Conservation (phyloP, 495 filamentous ascomycete genomes). For the Clavariopsis aquatica region DNA sequence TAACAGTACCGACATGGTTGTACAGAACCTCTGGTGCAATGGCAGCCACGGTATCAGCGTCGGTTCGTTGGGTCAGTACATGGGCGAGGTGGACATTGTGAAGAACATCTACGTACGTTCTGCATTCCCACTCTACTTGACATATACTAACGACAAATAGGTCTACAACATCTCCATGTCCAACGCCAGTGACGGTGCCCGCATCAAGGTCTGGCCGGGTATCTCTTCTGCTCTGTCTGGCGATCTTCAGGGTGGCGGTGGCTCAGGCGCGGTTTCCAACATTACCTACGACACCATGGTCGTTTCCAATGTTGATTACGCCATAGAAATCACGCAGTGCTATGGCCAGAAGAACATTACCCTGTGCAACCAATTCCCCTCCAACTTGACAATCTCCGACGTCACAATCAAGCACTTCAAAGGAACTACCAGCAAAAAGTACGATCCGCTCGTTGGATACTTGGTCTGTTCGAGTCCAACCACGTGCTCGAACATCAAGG, state of each 20-base stretch:
- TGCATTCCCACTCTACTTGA: background rate
- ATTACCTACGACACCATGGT: conserved; percentile 60
- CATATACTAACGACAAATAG: conserved; percentile 25
- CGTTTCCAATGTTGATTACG: conserved; percentile 63
- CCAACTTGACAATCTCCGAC: conserved; percentile 59
- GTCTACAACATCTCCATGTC: conserved; percentile 68
- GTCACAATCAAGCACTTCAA: conserved; percentile 36
- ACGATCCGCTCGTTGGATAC: conserved; percentile 52
- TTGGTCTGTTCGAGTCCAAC: conserved; percentile 59
- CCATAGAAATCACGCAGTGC: conserved; percentile 66
- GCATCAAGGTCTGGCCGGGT: conserved; percentile 72
- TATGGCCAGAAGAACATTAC: conserved; percentile 65
- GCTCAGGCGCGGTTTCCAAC: conserved; percentile 54
- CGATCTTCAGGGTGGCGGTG: conserved; percentile 64
- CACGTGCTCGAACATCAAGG: conserved; percentile 55
- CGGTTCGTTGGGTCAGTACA: conserved; percentile 68
- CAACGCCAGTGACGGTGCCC: conserved; percentile 65
- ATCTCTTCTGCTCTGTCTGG: conserved; percentile 48
- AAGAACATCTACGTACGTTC: conserved; percentile 54
- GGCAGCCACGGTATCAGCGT: conserved; percentile 75
- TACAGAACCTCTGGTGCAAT: conserved; percentile 69
- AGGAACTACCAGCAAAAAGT: conserved; percentile 56
- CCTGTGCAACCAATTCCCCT: conserved; percentile 61
- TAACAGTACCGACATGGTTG: conserved; percentile 71
- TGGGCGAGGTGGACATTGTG: conserved; percentile 64